Evolutionary conservation across 2,329 filamentous ascomycete species (phyloP).

Genomic region (Epicoccum sorghinum): DNA sequence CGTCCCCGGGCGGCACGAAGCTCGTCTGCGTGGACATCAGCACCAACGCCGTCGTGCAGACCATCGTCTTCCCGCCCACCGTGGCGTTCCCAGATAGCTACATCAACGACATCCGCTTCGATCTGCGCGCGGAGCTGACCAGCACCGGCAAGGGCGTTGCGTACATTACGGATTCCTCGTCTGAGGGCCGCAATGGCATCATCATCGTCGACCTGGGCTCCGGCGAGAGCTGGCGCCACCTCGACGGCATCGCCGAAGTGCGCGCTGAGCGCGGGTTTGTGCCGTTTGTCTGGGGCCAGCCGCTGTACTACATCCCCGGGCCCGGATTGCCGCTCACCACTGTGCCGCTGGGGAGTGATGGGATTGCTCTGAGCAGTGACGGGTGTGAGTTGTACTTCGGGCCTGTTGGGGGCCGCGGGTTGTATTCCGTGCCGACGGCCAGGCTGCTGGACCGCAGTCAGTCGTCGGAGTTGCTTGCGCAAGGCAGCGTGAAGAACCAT

Average conservation of each 20-base stretch:
- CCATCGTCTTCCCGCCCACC: slow-evolving; percentile 56
- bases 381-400: slow-evolving; percentile 56
- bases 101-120: slow-evolving; percentile 61
- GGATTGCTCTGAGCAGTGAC: slow-evolving; percentile 58
- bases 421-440: slow-evolving; percentile 55
- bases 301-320: slow-evolving; percentile 51
- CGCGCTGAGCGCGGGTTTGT: slow-evolving; percentile 54
- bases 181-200: neutral
- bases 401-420: slow-evolving; percentile 51
- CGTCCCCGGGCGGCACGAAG: slow-evolving; percentile 58
- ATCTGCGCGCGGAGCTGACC: slow-evolving; percentile 53
- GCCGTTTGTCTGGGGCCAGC: slow-evolving; percentile 56
- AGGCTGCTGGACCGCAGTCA: slow-evolving; percentile 49
- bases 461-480: slow-evolving; percentile 52
- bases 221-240: slow-evolving; percentile 57
- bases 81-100: slow-evolving; percentile 58
- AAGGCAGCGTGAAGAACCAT: slow-evolving; percentile 50
- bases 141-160: slow-evolving; percentile 54
- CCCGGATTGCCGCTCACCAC: slow-evolving; percentile 47
- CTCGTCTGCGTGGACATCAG: slow-evolving; percentile 56
- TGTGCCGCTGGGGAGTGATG: slow-evolving; percentile 56
- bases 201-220: slow-evolving; percentile 23
- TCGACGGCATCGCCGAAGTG: slow-evolving; percentile 52
- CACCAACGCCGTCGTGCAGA: slow-evolving; percentile 55
- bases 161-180: slow-evolving; percentile 54